phyloP scores from a whole-genome alignment of 306 rosid genomes.

The Ormosia semicastrata region DNA sequence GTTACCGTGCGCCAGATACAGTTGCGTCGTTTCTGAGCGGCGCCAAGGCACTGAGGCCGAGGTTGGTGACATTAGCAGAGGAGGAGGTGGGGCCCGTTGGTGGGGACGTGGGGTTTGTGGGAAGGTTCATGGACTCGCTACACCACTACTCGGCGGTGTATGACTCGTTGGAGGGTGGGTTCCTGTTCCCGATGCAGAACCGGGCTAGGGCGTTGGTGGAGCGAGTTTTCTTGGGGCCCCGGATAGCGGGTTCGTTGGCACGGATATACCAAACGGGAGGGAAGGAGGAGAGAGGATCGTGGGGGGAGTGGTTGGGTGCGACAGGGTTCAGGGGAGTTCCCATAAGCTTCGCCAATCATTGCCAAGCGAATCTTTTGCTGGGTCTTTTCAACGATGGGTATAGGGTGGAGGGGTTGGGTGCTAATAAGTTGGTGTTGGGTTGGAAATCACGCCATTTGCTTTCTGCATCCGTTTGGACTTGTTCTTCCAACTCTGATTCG shows the following conservation, averaged over 20 bases:
- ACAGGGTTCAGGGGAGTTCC: constrained; percentile 45
- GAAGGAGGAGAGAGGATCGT: constrained; percentile 37
- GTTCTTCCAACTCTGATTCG: constrained; percentile 22
- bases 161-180: constrained; percentile 78
- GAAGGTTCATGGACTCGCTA: constrained; percentile 63
- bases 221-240: constrained; percentile 71
- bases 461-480: constrained; percentile 73
- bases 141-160: constrained; percentile 74
- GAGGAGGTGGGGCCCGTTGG: constrained; percentile 46
- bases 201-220: constrained; percentile 75
- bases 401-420: constrained; percentile 53
- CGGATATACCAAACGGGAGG: constrained; percentile 44
- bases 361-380: constrained; percentile 73
- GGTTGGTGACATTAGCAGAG: constrained; percentile 60
- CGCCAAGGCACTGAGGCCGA: constrained; percentile 54
- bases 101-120: constrained; percentile 51
- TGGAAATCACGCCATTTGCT: constrained; percentile 80
- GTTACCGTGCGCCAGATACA: constrained; percentile 54
- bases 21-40: constrained; percentile 66
- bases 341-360: constrained; percentile 70
- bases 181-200: constrained; percentile 72
- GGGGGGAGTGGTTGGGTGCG: constrained; percentile 63
- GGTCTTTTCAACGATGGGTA: constrained; percentile 83
- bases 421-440: constrained; percentile 62
- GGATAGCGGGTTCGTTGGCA: constrained; percentile 56